A percentile compares a stretch with the other conserved stretches of the same genome.
These are phyloP conservation scores for Madurella fahalii DNA, from an alignment of 2,329 filamentous ascomycete species.

Conservation along the genomic window DNA sequence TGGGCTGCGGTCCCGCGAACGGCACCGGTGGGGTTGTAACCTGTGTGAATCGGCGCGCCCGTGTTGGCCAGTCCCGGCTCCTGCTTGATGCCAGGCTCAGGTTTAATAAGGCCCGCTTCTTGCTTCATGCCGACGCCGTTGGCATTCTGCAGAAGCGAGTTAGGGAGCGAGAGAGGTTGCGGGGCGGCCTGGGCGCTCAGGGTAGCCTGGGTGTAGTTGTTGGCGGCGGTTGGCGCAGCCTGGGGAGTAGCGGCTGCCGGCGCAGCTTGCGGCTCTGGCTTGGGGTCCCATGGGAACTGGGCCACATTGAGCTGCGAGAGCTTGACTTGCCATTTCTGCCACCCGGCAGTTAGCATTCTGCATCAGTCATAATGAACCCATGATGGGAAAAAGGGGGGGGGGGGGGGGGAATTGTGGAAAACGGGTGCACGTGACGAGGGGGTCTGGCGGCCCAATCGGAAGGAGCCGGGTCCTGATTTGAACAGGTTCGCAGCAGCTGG, in stretches of 20 bases:
- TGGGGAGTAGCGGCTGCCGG: constrained; percentile 22
- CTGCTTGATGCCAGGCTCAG: constrained; percentile 46
- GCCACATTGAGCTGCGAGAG: constrained; percentile 81
- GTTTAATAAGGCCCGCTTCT: constrained; percentile 34
- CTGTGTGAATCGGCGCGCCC: constrained; percentile 33
- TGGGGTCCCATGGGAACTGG: constrained; percentile 91
- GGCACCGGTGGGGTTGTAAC: constrained; percentile 33
- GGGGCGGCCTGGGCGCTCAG: constrained; percentile 33
- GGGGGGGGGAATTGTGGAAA: constrained; percentile 5
- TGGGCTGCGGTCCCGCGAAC: constrained; percentile 42
- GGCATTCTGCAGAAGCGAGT: constrained; percentile 28
- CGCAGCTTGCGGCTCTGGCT: constrained; percentile 56
- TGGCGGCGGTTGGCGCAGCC: constrained; percentile 22
- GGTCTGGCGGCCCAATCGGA: constrained; percentile 26
- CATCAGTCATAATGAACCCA: not conserved
- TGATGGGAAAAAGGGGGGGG: no score
- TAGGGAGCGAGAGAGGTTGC: constrained; percentile 28
- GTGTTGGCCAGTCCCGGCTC: constrained; percentile 43
- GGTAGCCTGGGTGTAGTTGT: constrained; percentile 33
- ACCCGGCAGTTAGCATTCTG: constrained; percentile 11
- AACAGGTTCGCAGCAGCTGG: constrained; percentile 17
- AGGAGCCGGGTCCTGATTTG: constrained; percentile 19
- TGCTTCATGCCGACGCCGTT: constrained; percentile 30
- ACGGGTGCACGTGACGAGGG: constrained; percentile 24
- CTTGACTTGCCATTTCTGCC: constrained; percentile 89